phyloP scores from a whole-genome alignment of 768 basidiomycete species.

The Antrodiella citrinella region DNA sequence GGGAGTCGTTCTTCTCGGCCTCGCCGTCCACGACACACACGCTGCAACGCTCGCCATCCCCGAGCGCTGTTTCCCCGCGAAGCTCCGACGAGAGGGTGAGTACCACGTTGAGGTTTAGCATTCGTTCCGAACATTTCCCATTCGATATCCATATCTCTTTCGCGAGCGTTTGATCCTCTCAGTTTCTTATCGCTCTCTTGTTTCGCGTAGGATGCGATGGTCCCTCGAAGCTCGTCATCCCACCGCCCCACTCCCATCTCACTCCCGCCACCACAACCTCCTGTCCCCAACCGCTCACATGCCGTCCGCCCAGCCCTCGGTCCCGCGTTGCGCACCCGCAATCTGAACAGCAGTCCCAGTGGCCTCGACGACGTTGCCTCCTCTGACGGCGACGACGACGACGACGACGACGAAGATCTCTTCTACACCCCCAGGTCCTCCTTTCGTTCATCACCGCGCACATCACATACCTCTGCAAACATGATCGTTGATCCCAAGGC shows the following conservation, averaged over 20 bases:
- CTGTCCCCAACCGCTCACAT: constrained; percentile 8
- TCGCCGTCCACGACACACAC: constrained; percentile 1
- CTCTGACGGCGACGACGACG: constrained; percentile 11
- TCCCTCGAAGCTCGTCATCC: background rate
- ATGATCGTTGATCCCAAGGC: constrained; percentile 20
- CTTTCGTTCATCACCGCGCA: constrained; percentile 39
- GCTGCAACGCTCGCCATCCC: background rate
- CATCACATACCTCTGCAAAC: constrained; percentile 35
- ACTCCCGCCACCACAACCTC: constrained; percentile 1
- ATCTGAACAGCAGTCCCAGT: too few relatives aligned
- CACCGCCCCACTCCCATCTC: background rate
- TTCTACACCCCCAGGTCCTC: constrained; percentile 51
- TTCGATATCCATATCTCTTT: too few relatives aligned
- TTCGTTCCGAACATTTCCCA: too few relatives aligned
- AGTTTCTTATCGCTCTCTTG: background rate
- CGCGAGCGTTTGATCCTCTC: background rate
- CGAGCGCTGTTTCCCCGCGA: too few relatives aligned
- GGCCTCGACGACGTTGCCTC: background rate
- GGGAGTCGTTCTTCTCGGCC: background rate
- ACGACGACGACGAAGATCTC: constrained; percentile 36
- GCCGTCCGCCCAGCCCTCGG: constrained; percentile 5
- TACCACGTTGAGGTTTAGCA: too few relatives aligned
- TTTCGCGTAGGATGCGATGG: background rate
- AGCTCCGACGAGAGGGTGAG: too few relatives aligned
- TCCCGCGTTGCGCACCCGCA: background rate